Evolutionary conservation across 1,284 basidiomycete genomes (phyloP).

Genomic region (Mycena sp.): DNA sequence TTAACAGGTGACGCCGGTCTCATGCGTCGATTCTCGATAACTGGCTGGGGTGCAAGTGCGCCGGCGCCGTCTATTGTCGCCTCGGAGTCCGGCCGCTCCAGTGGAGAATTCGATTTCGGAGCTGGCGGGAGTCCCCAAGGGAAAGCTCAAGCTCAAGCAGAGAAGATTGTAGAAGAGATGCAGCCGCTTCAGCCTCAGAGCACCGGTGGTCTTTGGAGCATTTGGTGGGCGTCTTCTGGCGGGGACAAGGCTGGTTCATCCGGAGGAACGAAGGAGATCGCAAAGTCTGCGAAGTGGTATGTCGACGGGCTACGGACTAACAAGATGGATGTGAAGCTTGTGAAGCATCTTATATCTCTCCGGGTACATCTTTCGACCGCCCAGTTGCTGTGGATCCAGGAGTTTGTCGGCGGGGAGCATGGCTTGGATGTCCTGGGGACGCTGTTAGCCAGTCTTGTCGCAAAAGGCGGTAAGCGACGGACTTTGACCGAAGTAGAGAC

Average conservation of each 20-base stretch:
- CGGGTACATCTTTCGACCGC: conserved; percentile 89
- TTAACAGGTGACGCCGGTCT: conserved; percentile 71
- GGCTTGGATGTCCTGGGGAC: conserved; percentile 74
- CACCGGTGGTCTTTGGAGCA: conserved; percentile 80
- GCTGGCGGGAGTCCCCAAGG: conserved; percentile 14
- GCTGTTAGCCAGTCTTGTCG: conserved; percentile 68
- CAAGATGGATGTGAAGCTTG: conserved; percentile 67
- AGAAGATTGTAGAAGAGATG: conserved; percentile 46
- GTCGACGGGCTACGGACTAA: conserved; percentile 64
- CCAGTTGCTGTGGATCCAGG: conserved; percentile 80
- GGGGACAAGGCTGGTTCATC: conserved; percentile 51
- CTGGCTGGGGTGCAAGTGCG: conserved; percentile 64
- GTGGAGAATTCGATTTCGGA: conserved; percentile 48
- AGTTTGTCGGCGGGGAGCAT: conserved; percentile 72
- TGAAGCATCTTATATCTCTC: conserved; percentile 85
- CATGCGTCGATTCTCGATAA: conserved; percentile 79
- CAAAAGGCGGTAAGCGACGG: conserved; percentile 68
- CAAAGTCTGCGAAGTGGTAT: conserved; percentile 65
- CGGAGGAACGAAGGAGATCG: conserved; percentile 48
- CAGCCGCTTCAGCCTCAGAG: conserved; percentile 67
- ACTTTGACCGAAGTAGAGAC: conserved; percentile 70
- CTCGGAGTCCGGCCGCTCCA: conserved; percentile 46
- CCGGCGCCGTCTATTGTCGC: conserved; percentile 46
- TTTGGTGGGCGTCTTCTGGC: conserved; percentile 74
- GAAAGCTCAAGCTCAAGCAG: conserved; percentile 36